Base-by-base conservation (phyloP, 176 grass and related monocot species). In the Melocanna baccifera region DNA sequence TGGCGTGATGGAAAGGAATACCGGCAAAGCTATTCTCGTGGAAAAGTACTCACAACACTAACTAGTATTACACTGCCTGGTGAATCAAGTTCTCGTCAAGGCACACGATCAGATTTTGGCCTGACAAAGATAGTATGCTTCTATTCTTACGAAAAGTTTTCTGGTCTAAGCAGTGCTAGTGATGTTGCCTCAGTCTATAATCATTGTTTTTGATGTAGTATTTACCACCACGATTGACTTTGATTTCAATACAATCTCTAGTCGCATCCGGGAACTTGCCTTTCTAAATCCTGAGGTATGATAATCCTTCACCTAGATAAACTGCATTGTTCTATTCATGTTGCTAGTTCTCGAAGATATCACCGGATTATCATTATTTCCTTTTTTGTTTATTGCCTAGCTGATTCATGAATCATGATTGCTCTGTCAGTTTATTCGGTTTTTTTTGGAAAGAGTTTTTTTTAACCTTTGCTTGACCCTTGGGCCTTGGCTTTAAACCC, bases 211-310 rank as follows among this genome's bases (percentile, higher is more conserved):
- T 25, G 59, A 83, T 86, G 86, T 82, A 98, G 96, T 98, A 80
- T 98, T 98, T 83, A 96, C 96, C 34, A 95, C 93, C 62, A 87
- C 89, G 7, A 94, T 92, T 46, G 65, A 81, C 12, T 95, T 95
- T 69, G 96, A 98, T 68, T 94, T 90, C 80, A 87, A 91, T 76
- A 98, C 91, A 74, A 98, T 98, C 53, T 93, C 96, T 75, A 80
- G 96, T 73, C 91, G 96, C 51, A 95, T 96, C 71, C 86, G 93
- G 76, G 96, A 98, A 81, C 93, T 98, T 85, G 96, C 96, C 57
- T 98, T 98, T 85, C 88, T 98, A 75, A 98, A 98, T 88, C 93
- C 96, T 63, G 86, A 90, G 93, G 96, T 98, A 91, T 61, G 73
- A 25, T 71, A 62, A 71, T 57, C 23, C 28, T 62, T 82, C 52